phyloP scores from a whole-genome alignment of 2,329 filamentous ascomycete genomes.

The Hymenoscyphus occultus region DNA sequence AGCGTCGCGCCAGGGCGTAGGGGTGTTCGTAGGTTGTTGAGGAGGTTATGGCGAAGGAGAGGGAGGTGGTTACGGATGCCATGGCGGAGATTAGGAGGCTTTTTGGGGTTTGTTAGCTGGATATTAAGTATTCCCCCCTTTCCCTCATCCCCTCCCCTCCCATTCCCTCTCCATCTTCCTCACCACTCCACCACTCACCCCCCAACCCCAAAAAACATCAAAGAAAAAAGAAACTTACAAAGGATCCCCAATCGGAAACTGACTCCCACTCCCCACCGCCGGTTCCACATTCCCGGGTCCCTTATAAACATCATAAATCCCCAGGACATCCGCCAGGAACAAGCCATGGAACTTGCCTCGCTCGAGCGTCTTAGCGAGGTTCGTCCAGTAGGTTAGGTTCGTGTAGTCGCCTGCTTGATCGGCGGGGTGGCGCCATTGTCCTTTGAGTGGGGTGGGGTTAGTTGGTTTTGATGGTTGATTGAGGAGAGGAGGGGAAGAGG shows the following conservation, averaged over 20 bases:
- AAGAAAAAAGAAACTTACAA: constrained; percentile 38
- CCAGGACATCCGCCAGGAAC: constrained; percentile 62
- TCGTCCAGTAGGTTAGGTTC: constrained; percentile 57
- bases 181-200: not conserved
- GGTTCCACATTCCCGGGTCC: constrained; percentile 48
- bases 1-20: constrained; percentile 54
- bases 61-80: constrained; percentile 62
- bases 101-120: not conserved
- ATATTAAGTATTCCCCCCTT: not conserved
- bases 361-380: constrained; percentile 57
- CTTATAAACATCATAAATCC: constrained; percentile 64
- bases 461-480: not conserved
- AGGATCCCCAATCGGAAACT: constrained; percentile 68
- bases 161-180: not conserved
- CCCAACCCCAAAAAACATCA: not conserved
- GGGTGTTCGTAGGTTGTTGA: constrained; percentile 67
- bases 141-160: not conserved
- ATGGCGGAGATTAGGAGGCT: constrained; percentile 55
- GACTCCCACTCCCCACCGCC: constrained; percentile 58
- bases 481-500: not conserved
- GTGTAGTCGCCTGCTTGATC: constrained; percentile 61
- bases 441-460: not conserved
- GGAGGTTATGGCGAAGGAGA: constrained; percentile 64
- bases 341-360: constrained; percentile 61
- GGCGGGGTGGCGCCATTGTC: constrained; percentile 59